A percentile compares a stretch with the other conserved stretches of the same genome.
Evolutionary conservation across 306 rosid species (phyloP).

Genomic region (Prunus dulcis): DNA sequence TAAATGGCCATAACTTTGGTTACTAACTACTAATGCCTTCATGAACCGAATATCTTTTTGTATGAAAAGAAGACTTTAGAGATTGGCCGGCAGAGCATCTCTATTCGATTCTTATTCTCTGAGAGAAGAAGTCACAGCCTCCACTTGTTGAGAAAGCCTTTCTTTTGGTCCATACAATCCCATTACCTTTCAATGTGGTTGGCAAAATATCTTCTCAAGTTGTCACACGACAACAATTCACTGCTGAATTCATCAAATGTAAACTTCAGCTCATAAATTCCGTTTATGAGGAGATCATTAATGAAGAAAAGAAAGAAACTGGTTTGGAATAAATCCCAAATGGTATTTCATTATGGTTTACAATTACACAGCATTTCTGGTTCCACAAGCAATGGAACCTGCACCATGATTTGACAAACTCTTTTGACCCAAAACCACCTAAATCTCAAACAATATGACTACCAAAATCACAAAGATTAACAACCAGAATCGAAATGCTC

Average conservation of each 20-base stretch:
- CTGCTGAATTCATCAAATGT: background rate
- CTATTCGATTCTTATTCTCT: slow-evolving; percentile 3
- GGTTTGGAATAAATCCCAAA: background rate
- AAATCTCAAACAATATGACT: too few species aligned
- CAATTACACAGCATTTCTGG: background rate
- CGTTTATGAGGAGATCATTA: background rate
- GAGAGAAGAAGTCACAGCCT: slow-evolving; percentile 14
- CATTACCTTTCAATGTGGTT: background rate
- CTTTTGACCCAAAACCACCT: too few species aligned
- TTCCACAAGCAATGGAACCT: background rate
- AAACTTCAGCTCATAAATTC: too few species aligned
- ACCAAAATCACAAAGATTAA: background rate
- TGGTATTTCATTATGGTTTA: background rate
- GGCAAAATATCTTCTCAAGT: background rate
- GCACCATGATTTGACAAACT: background rate
- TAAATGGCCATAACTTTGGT: background rate
- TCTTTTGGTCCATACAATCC: slow-evolving; percentile 6
- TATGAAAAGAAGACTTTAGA: slow-evolving; percentile 12
- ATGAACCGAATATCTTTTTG: slow-evolving; percentile 10
- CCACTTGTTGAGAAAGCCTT: slow-evolving; percentile 18
- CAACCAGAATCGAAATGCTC: background rate
- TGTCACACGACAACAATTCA: background rate
- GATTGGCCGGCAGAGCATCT: slow-evolving; percentile 26
- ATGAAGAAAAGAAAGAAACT: background rate
- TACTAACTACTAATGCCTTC: background rate